Percentiles rank a stretch among this genome's conserved stretches.
Evolutionary conservation across 495 filamentous ascomycete genomes (phyloP).

Genomic region (Choiromyces venosus): DNA sequence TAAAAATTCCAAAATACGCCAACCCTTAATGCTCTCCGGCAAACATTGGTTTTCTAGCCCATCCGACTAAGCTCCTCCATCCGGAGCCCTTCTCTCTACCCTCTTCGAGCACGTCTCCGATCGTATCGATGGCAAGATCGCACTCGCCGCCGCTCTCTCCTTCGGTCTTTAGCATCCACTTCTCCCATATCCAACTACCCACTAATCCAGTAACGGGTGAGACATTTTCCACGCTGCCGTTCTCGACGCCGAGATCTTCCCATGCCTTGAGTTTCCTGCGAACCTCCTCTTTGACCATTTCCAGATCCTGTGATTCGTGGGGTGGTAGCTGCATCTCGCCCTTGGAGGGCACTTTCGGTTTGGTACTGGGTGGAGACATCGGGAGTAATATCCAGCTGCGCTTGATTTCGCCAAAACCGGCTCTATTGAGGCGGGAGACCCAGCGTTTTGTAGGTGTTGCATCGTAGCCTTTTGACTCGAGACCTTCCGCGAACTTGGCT

Average conservation of each 20-base stretch:
- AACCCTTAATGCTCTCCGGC: slow-evolving; percentile 35
- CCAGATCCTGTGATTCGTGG: slow-evolving; percentile 43
- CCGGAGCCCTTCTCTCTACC: slow-evolving; percentile 69
- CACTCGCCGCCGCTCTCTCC: slow-evolving; percentile 62
- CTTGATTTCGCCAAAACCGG: slow-evolving; percentile 72
- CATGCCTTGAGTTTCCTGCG: slow-evolving; percentile 46
- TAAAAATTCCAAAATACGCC: slow-evolving; percentile 33
- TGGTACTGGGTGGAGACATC: slow-evolving; percentile 59
- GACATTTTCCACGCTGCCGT: slow-evolving; percentile 65
- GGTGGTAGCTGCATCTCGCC: slow-evolving; percentile 44
- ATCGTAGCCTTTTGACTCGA: slow-evolving; percentile 84
- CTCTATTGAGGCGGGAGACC: slow-evolving; percentile 63
- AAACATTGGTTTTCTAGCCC: slow-evolving; percentile 71
- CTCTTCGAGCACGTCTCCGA: slow-evolving; percentile 77
- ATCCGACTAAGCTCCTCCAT: slow-evolving; percentile 83
- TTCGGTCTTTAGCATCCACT: slow-evolving; percentile 84
- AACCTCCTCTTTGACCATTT: slow-evolving; percentile 40
- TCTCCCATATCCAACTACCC: slow-evolving; percentile 91
- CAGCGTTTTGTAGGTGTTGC: slow-evolving; percentile 72
- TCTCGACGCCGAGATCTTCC: slow-evolving; percentile 59
- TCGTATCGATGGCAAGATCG: slow-evolving; percentile 62
- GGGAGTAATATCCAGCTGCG: slow-evolving; percentile 87
- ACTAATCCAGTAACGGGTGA: slow-evolving; percentile 74
- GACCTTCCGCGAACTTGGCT: slow-evolving; percentile 81
- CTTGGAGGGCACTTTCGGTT: slow-evolving; percentile 52